A percentile compares a stretch with the other conserved stretches of the same genome.
phyloP scores from a whole-genome alignment of 768 basidiomycete genomes.

The Pleurotus sapidus region DNA sequence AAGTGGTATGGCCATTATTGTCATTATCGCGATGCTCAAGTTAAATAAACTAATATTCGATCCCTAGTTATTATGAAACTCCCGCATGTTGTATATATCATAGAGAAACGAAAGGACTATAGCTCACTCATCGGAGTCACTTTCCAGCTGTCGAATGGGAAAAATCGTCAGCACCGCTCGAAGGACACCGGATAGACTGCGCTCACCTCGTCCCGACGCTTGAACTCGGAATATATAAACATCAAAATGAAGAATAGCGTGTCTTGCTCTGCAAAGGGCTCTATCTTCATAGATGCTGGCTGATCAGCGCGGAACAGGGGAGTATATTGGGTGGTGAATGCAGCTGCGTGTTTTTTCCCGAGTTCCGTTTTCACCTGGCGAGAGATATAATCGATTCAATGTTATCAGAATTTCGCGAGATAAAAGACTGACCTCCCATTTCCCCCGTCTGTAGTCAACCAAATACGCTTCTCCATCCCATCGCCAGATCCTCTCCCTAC shows the following conservation, averaged over 20 bases:
- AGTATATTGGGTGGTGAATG: background rate
- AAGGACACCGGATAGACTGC: no score
- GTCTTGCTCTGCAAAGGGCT: background rate
- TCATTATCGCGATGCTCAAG: no score
- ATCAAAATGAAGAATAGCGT: background rate
- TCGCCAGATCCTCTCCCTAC: background rate
- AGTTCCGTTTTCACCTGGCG: background rate
- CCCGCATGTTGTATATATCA: no score
- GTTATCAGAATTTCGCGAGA: no score
- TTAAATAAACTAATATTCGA: no score
- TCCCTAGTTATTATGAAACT: no score
- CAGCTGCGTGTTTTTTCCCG: background rate
- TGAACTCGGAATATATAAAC: constrained; percentile 1
- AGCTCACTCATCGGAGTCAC: no score
- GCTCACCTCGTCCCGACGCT: background rate
- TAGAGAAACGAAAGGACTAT: no score
- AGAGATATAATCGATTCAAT: background rate
- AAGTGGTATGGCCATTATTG: no score
- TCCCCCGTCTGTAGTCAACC: background rate
- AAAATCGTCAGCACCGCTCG: no score
- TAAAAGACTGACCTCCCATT: background rate
- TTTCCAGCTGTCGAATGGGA: no score
- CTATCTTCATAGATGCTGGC: background rate
- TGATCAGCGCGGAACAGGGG: background rate
- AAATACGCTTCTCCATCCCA: constrained; percentile 6